Percentiles rank a stretch among this genome's conserved stretches.
phyloP scores from a whole-genome alignment of 768 basidiomycete species.

The Xanthoconium stramineum region DNA sequence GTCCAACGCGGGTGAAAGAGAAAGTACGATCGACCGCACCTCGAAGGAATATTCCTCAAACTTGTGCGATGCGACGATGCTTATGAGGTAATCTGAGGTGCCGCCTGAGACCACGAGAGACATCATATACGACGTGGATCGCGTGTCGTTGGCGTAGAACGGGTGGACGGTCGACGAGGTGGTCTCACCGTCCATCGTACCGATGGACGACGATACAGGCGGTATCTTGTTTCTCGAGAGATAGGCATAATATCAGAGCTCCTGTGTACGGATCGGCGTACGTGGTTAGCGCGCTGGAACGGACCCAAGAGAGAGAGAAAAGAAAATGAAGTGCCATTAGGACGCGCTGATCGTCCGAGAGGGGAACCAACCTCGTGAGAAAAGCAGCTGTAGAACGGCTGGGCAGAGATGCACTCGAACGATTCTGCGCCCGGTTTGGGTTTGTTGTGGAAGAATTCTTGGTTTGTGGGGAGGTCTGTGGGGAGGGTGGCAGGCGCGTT shows the following conservation, averaged over 20 bases:
- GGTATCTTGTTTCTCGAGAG: constrained; percentile 16
- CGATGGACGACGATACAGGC: neutral
- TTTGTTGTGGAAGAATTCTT: constrained; percentile 29
- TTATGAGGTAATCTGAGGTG: constrained; percentile 33
- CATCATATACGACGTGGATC: constrained; percentile 20
- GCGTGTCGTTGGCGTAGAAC: constrained; percentile 27
- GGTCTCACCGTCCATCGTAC: neutral
- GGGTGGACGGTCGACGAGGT: neutral
- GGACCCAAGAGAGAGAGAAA: neutral
- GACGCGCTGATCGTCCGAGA: neutral
- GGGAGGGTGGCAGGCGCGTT: constrained; percentile 7
- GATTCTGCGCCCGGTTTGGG: constrained; percentile 15
- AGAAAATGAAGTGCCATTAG: neutral
- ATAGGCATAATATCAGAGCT: constrained; percentile 44
- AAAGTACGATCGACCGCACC: constrained; percentile 28
- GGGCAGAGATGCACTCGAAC: constrained; percentile 39
- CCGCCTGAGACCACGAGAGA: constrained; percentile 6
- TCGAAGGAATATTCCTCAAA: constrained; percentile 48
- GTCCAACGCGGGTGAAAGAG: neutral
- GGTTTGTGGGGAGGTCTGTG: constrained; percentile 16
- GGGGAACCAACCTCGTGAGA: constrained; percentile 41
- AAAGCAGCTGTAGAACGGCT: constrained; percentile 35
- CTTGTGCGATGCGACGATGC: constrained; percentile 35
- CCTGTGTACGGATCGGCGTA: constrained; percentile 31
- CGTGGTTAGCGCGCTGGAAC: constrained; percentile 13